These are phyloP conservation scores for Akebia trifoliata DNA, from an alignment of 164 flowering plant species.

Conservation along the genomic window DNA sequence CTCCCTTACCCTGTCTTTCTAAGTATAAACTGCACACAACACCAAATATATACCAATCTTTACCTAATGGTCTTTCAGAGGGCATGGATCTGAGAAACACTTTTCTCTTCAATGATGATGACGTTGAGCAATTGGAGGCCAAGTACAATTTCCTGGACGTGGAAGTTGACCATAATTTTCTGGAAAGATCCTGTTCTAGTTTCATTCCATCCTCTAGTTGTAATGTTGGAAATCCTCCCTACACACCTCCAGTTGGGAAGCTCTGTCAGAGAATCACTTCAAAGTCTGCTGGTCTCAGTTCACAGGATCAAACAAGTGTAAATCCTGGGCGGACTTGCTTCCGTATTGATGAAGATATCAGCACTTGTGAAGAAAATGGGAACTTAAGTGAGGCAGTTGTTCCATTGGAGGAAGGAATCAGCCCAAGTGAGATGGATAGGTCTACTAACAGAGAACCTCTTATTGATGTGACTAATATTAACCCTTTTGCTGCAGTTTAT, in stretches of 20 bases:
- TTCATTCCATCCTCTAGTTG: conserved; percentile 28
- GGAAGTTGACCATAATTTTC: conserved; percentile 16
- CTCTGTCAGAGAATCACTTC: conserved; percentile 41
- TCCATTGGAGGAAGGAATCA: conserved; percentile 24
- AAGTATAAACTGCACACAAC: conserved; percentile 27
- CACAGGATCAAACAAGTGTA: conserved; percentile 38
- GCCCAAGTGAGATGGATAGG: conserved; percentile 15
- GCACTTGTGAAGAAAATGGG: conserved; percentile 51
- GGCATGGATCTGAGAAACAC: conserved; percentile 26
- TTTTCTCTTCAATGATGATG: conserved; percentile 16
- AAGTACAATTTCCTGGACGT: conserved; percentile 14
- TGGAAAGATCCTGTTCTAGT: conserved; percentile 36
- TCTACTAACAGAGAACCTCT: conserved; percentile 40
- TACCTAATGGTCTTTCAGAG: conserved; percentile 62
- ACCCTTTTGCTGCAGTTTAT: conserved; percentile 28
- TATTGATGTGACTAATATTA: conserved; percentile 29
- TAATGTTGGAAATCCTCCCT: conserved; percentile 29
- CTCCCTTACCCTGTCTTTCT: conserved; percentile 43
- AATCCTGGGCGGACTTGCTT: conserved; percentile 68
- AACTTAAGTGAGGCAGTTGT: conserved; percentile 28
- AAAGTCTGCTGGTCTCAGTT: conserved; percentile 33
- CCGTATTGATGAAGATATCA: conserved; percentile 62
- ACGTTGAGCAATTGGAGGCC: conserved; percentile 18
- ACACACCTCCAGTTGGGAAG: conserved; percentile 55
- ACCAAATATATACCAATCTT: conserved; percentile 42